Conservation (phyloP, 1,284 basidiomycete genomes). For the Cutaneotrichosporon spelunceum region DNA sequence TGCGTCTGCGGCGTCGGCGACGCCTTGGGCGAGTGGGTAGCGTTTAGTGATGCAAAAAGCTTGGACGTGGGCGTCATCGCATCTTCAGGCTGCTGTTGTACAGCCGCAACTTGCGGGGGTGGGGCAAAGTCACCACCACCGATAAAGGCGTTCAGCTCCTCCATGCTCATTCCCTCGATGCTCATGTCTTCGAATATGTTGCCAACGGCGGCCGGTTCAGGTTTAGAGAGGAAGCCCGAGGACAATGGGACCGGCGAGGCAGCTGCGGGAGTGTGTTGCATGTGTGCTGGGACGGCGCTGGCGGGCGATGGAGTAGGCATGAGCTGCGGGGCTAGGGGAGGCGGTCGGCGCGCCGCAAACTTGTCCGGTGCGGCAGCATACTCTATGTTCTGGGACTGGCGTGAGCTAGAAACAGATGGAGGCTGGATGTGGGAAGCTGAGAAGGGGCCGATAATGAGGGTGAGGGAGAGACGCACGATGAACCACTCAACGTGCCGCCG, state of each 20-base stretch:
- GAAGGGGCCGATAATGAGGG: slow-evolving; percentile 9
- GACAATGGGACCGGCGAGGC: slow-evolving; percentile 31
- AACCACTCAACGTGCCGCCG: slow-evolving; percentile 36
- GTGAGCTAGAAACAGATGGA: not conserved
- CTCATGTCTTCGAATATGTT: slow-evolving; percentile 19
- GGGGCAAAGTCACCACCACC: slow-evolving; percentile 19
- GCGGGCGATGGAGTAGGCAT: slow-evolving; percentile 23
- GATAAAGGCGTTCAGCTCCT: slow-evolving; percentile 30
- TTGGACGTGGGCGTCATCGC: slow-evolving; percentile 26
- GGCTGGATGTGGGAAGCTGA: slow-evolving; percentile 2
- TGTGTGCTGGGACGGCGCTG: slow-evolving; percentile 15
- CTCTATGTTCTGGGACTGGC: slow-evolving; percentile 19
- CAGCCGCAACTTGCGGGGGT: not conserved
- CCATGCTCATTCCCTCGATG: slow-evolving; percentile 22
- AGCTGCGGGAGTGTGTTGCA: slow-evolving; percentile 14
- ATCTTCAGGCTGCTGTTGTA: slow-evolving; percentile 9
- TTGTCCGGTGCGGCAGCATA: slow-evolving; percentile 24
- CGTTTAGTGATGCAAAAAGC: slow-evolving; percentile 18
- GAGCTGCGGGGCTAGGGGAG: slow-evolving; percentile 22
- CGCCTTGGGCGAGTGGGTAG: not conserved
- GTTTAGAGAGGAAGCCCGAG: slow-evolving; percentile 25
- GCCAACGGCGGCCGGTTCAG: slow-evolving; percentile 1
- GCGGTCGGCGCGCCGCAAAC: slow-evolving; percentile 23
- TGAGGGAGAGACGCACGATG: slow-evolving; percentile 22
- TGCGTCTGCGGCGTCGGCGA: not conserved